Evolutionary conservation across 148 eudicot species (phyloP).

Genomic region (Rhododendron ovatum): DNA sequence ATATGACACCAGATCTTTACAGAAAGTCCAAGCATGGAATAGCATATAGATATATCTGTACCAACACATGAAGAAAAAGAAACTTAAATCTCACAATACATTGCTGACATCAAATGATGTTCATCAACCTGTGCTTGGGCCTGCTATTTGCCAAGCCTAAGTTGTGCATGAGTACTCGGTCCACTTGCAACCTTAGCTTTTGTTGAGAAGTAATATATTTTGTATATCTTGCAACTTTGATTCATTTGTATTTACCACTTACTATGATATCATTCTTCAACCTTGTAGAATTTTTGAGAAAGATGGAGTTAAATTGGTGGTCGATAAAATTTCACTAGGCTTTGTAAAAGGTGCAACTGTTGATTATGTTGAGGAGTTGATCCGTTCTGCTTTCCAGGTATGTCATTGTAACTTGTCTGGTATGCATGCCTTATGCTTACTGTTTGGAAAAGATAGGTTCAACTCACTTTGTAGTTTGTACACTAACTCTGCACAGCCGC

Average conservation of each 20-base stretch:
- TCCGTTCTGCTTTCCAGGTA: slow-evolving; percentile 97
- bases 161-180: neutral
- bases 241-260: neutral
- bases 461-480: neutral
- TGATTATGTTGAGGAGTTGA: slow-evolving; percentile 98
- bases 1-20: neutral
- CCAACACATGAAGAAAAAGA: neutral
- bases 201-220: neutral
- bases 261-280: neutral
- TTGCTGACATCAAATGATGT: neutral
- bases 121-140: neutral
- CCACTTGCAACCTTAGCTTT: neutral
- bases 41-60: neutral
- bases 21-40: neutral
- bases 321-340: slow-evolving; percentile 82
- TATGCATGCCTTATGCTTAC: neutral
- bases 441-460: neutral
- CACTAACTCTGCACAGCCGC: neutral
- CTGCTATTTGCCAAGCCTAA: neutral
- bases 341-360: slow-evolving; percentile 93
- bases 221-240: neutral
- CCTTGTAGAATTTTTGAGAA: slow-evolving; percentile 71
- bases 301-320: slow-evolving; percentile 85
- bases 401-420: slow-evolving; percentile 9
- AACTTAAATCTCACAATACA: neutral